Evolutionary conservation across 2,329 filamentous ascomycete species (phyloP).

Genomic region (Cryphonectria radicalis): DNA sequence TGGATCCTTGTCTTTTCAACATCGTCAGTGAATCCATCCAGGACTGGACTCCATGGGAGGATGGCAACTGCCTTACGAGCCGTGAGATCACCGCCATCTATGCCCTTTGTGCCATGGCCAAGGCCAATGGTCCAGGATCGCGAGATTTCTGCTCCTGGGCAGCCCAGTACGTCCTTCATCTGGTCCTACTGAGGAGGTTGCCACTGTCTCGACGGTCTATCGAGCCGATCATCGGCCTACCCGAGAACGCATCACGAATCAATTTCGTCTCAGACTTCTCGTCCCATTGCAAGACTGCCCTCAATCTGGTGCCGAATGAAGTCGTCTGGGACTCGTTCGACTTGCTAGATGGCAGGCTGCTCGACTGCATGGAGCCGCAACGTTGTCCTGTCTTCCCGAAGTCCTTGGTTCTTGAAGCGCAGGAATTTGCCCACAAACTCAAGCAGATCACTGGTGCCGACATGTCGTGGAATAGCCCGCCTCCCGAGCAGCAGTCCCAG

Average conservation of each 20-base stretch:
- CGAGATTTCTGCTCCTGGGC: constrained; percentile 23
- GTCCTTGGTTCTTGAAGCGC: constrained; percentile 16
- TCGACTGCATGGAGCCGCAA: constrained; percentile 10
- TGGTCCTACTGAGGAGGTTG: constrained; percentile 34
- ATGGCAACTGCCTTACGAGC: constrained; percentile 19
- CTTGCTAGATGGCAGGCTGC: constrained; percentile 34
- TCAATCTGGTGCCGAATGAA: constrained; percentile 25
- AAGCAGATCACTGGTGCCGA: constrained; percentile 20
- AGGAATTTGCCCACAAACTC: constrained; percentile 24
- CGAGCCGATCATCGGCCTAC: background rate
- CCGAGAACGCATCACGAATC: background rate
- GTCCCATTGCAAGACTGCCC: constrained; percentile 12
- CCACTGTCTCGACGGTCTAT: constrained; percentile 34
- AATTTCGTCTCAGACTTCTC: constrained; percentile 20
- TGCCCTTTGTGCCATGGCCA: constrained; percentile 32
- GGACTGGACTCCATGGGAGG: constrained; percentile 32
- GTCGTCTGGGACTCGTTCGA: constrained; percentile 35
- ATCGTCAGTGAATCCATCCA: constrained; percentile 15
- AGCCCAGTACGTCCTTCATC: constrained; percentile 35
- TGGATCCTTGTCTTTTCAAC: background rate
- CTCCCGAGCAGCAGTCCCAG: background rate
- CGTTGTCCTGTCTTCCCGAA: constrained; percentile 20
- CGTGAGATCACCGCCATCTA: constrained; percentile 28
- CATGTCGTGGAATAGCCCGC: background rate
- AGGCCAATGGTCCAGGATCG: constrained; percentile 14